phyloP scores from a whole-genome alignment of 345 rosid species.

The Arabis hirsuta region DNA sequence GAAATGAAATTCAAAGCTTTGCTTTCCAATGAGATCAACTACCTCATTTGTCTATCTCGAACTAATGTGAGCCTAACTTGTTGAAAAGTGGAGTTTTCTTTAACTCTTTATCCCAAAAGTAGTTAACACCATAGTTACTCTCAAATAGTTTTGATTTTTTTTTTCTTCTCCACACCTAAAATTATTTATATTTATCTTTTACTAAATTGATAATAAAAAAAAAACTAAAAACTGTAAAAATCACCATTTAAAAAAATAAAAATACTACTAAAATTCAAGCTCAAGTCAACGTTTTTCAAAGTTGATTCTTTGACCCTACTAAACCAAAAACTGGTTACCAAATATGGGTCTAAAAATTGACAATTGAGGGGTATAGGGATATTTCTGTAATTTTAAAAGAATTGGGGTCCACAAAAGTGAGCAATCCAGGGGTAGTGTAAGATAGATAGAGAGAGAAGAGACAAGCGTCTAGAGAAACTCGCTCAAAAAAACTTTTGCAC shows the following conservation, averaged over 20 bases:
- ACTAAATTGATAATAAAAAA: too few relatives aligned
- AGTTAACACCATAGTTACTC: too few relatives aligned
- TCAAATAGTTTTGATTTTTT: too few relatives aligned
- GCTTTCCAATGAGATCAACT: too few relatives aligned
- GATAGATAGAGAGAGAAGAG: constrained; percentile 29
- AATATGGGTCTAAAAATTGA: constrained; percentile 23
- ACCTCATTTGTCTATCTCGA: too few relatives aligned
- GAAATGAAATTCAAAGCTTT: too few relatives aligned
- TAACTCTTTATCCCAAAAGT: too few relatives aligned
- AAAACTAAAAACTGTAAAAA: not conserved
- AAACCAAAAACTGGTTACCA: constrained; percentile 15
- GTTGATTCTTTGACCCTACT: not conserved
- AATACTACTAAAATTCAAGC: not conserved
- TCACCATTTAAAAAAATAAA: not conserved
- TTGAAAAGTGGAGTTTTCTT: too few relatives aligned
- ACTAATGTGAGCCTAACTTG: too few relatives aligned
- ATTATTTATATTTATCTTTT: too few relatives aligned
- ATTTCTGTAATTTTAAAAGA: not conserved
- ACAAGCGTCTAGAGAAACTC: constrained; percentile 47
- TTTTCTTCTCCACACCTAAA: too few relatives aligned
- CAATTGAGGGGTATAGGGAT: not conserved
- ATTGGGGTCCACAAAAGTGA: constrained; percentile 33
- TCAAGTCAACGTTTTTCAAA: constrained; percentile 13
- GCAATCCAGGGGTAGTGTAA: constrained; percentile 11
- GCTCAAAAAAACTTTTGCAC: constrained; percentile 44